These are phyloP conservation scores for Tetrahymena malaccensis DNA, from an alignment of 73 alveolate species.

Conservation along the genomic window DNA sequence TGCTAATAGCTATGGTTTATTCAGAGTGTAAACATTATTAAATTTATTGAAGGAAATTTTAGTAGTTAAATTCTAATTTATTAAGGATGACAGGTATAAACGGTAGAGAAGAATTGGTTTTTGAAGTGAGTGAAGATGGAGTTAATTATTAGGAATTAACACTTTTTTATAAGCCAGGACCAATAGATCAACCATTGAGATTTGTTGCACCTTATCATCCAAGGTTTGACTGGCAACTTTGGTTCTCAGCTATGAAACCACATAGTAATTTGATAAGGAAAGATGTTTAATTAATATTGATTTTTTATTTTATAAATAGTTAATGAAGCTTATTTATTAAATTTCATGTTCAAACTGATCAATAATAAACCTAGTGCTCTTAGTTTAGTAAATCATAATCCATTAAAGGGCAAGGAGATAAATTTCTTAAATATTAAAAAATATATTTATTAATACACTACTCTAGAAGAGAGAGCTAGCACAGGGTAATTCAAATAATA, in stretches of 20 bases:
- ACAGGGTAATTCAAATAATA: neutral
- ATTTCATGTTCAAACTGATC: neutral
- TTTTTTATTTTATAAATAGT: neutral
- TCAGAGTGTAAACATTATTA: constrained; percentile 13
- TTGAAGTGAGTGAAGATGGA: constrained; percentile 61
- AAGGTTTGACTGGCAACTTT: constrained; percentile 78
- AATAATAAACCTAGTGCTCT: neutral
- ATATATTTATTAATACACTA: neutral
- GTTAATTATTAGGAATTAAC: constrained; percentile 53
- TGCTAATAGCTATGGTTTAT: constrained; percentile 65
- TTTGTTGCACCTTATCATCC: constrained; percentile 77
- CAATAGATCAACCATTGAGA: constrained; percentile 16
- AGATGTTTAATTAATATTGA: neutral
- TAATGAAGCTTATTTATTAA: neutral
- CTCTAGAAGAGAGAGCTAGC: neutral
- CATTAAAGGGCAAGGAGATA: neutral
- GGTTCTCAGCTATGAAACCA: constrained; percentile 62
- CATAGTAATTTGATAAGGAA: neutral
- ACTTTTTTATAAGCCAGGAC: constrained; percentile 64
- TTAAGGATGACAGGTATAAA: constrained; percentile 77
- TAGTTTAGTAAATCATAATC: neutral
- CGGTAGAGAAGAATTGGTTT: constrained; percentile 76
- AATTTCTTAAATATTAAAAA: neutral
- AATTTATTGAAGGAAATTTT: neutral
- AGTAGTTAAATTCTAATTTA: neutral